A percentile compares a stretch with the other conserved stretches of the same genome.
These are phyloP conservation scores for Malus fusca DNA, from an alignment of 306 rosid species.

Conservation along the genomic window DNA sequence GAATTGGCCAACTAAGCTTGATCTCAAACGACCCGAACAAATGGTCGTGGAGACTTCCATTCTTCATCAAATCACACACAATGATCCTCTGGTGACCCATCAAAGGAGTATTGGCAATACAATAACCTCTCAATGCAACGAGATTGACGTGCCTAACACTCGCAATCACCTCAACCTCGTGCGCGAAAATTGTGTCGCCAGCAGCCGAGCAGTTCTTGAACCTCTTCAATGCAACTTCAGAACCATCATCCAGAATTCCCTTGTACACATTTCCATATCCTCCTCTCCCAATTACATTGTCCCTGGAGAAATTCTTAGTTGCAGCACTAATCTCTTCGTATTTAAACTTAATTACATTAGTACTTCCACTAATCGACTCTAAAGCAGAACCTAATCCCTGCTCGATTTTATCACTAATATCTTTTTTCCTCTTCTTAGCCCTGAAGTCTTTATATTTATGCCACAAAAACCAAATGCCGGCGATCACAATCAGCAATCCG, in stretches of 20 bases:
- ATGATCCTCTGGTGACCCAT: conserved; percentile 95
- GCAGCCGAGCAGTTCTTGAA: conserved; percentile 90
- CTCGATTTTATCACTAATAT: conserved; percentile 20
- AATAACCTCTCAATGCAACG: conserved; percentile 77
- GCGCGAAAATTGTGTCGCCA: conserved; percentile 69
- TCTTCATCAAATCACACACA: conserved; percentile 85
- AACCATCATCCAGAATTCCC: conserved; percentile 58
- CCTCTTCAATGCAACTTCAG: conserved; percentile 80
- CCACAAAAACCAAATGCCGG: conserved; percentile 35
- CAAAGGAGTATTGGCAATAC: conserved; percentile 68
- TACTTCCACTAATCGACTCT: conserved; percentile 63
- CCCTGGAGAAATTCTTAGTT: conserved; percentile 68
- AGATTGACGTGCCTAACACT: conserved; percentile 90
- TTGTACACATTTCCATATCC: conserved; percentile 94
- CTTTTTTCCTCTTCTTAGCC: conserved; percentile 1
- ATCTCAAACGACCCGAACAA: conserved; percentile 47
- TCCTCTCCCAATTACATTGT: conserved; percentile 68
- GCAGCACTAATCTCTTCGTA: conserved; percentile 69
- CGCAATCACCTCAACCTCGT: conserved; percentile 88
- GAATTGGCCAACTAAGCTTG: conserved; percentile 71
- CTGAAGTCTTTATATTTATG: conserved; percentile 17
- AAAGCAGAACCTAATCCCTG: conserved; percentile 36
- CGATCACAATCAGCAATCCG: conserved; percentile 12
- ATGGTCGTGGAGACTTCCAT: conserved; percentile 90
- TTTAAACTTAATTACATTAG: conserved; percentile 59